Evolutionary conservation across 2,329 filamentous ascomycete genomes (phyloP).

Genomic region (Aspergillus ochraceoroseus): DNA sequence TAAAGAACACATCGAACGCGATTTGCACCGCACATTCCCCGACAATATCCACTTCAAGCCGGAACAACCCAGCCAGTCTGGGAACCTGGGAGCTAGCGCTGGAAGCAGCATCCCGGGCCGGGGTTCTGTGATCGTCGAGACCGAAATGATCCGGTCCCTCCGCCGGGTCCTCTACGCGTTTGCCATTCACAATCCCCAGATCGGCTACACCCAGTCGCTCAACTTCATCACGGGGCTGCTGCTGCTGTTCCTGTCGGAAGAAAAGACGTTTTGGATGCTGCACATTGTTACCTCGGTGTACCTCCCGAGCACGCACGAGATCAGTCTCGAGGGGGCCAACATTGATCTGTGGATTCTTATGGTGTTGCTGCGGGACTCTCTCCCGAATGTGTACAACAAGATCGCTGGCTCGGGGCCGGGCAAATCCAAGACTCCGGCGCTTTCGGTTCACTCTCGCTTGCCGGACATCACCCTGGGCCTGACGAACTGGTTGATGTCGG

Average conservation of each 20-base stretch:
- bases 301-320: conserved; percentile 85
- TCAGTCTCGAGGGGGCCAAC: conserved; percentile 84
- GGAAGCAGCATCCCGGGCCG: conserved; percentile 38
- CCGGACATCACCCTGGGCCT: conserved; percentile 89
- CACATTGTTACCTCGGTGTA: conserved; percentile 87
- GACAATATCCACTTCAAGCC: conserved; percentile 91
- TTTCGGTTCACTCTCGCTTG: conserved; percentile 51
- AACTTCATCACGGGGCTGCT: conserved; percentile 91
- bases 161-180: conserved; percentile 85
- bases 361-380: conserved; percentile 73
- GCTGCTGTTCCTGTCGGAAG: conserved; percentile 83
- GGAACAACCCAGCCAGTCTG: conserved; percentile 30
- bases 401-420: conserved; percentile 65
- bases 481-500: conserved; percentile 97
- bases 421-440: conserved; percentile 41
- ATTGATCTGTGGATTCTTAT: conserved; percentile 92
- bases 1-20: conserved; percentile 85
- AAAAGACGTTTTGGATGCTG: conserved; percentile 87
- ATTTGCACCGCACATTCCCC: conserved; percentile 88
- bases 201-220: conserved; percentile 92
- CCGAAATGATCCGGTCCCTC: conserved; percentile 71
- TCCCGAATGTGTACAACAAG: conserved; percentile 81
- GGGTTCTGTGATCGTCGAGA: conserved; percentile 53
- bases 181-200: conserved; percentile 80
- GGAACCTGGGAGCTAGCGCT: conserved; percentile 19